phyloP scores from a whole-genome alignment of 2,329 filamentous ascomycete genomes.

The Fusarium pseudoanthophilum region DNA sequence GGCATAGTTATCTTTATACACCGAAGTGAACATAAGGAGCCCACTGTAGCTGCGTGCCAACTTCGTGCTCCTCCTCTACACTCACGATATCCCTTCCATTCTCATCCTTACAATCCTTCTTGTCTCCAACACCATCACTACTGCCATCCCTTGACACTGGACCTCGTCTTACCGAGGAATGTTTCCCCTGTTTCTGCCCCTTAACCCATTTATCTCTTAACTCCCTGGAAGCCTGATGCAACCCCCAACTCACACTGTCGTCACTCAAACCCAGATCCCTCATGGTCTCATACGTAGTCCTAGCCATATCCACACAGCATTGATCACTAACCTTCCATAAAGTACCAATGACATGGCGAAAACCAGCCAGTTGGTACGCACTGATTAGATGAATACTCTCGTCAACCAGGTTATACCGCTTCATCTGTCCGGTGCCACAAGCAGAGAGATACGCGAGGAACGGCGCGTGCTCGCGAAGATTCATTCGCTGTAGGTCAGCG shows the following conservation, averaged over 20 bases:
- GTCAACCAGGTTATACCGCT: background rate
- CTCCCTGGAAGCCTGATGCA: fast-evolving
- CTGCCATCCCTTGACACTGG: fast-evolving
- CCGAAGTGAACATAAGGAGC: background rate
- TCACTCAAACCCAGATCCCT: fast-evolving
- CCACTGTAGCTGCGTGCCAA: background rate
- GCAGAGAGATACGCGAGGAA: background rate
- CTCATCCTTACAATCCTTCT: too few species aligned
- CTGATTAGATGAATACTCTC: background rate
- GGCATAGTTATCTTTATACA: background rate
- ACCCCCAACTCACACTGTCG: fast-evolving
- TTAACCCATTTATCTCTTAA: background rate
- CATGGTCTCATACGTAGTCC: background rate
- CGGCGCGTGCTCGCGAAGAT: fast-evolving
- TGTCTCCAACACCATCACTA: fast-evolving
- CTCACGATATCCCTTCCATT: background rate
- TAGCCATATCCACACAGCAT: background rate
- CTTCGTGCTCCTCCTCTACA: background rate
- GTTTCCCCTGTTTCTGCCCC: fast-evolving
- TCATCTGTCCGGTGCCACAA: background rate
- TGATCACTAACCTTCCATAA: background rate
- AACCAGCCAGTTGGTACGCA: fast-evolving
- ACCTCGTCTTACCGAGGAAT: fast-evolving
- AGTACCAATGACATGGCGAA: background rate
- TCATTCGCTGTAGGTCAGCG: fast-evolving